Conservation (phyloP, 441 rosid species). For the Gossypium davidsonii region DNA sequence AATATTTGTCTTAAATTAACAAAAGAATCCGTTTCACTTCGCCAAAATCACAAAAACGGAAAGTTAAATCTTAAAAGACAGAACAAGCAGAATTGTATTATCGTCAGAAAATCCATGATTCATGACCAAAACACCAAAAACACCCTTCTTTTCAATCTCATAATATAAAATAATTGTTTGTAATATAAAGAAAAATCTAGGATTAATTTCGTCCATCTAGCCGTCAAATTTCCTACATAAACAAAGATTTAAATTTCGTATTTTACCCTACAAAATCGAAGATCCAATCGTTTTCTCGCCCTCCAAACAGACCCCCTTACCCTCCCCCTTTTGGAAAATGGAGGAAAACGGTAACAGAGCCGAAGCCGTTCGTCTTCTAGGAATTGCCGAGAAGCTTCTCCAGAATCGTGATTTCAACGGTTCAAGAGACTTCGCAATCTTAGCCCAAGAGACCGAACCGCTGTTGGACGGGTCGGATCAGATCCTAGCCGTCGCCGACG, state of each 20-base stretch:
- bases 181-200: neutral
- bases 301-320: neutral
- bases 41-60: no score
- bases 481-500: constrained; percentile 78
- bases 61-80: no score
- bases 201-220: neutral
- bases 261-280: neutral
- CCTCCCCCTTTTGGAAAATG: constrained; percentile 27
- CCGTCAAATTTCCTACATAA: neutral
- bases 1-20: no score
- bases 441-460: constrained; percentile 79
- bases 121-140: no score
- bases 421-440: constrained; percentile 65
- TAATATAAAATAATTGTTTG: no score
- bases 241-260: neutral
- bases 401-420: constrained; percentile 59
- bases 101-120: no score
- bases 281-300: neutral
- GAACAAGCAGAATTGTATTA: no score
- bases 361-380: constrained; percentile 81
- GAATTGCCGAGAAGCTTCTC: constrained; percentile 80
- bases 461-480: constrained; percentile 86
- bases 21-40: no score
- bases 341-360: constrained; percentile 38
- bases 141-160: no score